Percentiles rank a stretch among this genome's conserved stretches.
These are phyloP conservation scores for Cornus kousa DNA, from an alignment of 148 eudicot genomes.

Conservation along the genomic window DNA sequence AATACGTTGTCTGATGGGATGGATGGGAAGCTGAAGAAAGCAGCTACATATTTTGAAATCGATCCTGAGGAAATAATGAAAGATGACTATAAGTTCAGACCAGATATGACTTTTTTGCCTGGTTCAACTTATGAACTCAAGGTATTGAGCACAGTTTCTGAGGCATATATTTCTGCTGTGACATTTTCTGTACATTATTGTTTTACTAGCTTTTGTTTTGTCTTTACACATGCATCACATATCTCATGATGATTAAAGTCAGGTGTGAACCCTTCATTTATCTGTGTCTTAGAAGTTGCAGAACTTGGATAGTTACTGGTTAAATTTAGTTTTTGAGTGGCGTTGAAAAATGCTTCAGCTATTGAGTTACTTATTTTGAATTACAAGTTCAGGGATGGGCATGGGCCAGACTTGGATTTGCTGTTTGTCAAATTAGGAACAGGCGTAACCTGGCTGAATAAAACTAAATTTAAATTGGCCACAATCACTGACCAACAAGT, in stretches of 20 bases:
- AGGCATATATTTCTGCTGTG: constrained; percentile 6
- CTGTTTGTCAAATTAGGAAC: too few relatives aligned
- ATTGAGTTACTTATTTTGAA: too few relatives aligned
- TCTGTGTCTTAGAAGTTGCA: neutral
- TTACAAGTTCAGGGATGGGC: too few relatives aligned
- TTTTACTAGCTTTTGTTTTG: neutral
- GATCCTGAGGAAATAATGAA: constrained; percentile 39
- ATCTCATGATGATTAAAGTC: too few relatives aligned
- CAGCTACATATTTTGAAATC: constrained; percentile 66
- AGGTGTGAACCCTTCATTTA: too few relatives aligned
- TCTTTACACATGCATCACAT: neutral
- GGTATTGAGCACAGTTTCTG: constrained; percentile 42
- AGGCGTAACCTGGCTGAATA: too few relatives aligned
- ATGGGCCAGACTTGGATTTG: too few relatives aligned
- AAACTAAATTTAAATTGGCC: neutral
- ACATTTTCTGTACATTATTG: neutral
- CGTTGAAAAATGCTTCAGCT: too few relatives aligned
- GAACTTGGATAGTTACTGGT: neutral
- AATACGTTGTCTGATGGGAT: constrained; percentile 60
- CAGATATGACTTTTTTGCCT: constrained; percentile 46
- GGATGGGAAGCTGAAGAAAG: constrained; percentile 64
- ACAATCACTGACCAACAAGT: neutral
- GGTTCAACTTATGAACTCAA: constrained; percentile 58
- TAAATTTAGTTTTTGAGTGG: neutral
- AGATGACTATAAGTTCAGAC: constrained; percentile 65